phyloP scores from a whole-genome alignment of 1,284 basidiomycete genomes.

The Vanrija sp. region DNA sequence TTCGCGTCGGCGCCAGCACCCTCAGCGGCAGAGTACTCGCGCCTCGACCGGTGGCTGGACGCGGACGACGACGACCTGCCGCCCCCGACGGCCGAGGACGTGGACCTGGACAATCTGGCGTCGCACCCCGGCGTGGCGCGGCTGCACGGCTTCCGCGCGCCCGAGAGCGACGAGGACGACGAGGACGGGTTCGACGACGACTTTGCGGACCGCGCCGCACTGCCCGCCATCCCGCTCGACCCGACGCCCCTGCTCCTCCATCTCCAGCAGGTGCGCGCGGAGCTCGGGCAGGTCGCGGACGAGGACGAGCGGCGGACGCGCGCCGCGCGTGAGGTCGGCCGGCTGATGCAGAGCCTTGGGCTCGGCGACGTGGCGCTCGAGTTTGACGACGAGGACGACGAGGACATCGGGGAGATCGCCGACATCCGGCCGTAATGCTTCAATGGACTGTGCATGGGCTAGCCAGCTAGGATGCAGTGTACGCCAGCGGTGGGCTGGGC shows the following conservation, averaged over 20 bases:
- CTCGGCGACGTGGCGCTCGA: conserved; percentile 24
- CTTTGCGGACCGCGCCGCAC: conserved; percentile 11
- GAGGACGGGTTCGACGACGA: conserved; percentile 34
- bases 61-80: conserved; percentile 14
- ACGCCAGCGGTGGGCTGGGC: no score
- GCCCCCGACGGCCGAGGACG: not conserved
- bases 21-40: conserved; percentile 30
- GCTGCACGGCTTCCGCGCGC: not conserved
- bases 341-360: conserved; percentile 32
- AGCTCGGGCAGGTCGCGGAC: conserved; percentile 33
- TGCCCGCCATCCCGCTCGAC: conserved; percentile 22
- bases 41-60: conserved; percentile 41
- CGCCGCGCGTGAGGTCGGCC: conserved; percentile 39
- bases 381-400: no score
- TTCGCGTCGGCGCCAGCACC: conserved; percentile 11
- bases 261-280: conserved; percentile 37
- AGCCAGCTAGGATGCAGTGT: no score
- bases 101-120: not conserved
- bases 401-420: no score
- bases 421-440: no score
- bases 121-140: not conserved
- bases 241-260: conserved; percentile 42
- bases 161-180: not conserved
- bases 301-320: conserved; percentile 38
- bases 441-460: no score